A percentile compares a stretch with the other conserved stretches of the same genome.
phyloP scores from a whole-genome alignment of 2,329 filamentous ascomycete species.

The Ophiostoma pallidulum region DNA sequence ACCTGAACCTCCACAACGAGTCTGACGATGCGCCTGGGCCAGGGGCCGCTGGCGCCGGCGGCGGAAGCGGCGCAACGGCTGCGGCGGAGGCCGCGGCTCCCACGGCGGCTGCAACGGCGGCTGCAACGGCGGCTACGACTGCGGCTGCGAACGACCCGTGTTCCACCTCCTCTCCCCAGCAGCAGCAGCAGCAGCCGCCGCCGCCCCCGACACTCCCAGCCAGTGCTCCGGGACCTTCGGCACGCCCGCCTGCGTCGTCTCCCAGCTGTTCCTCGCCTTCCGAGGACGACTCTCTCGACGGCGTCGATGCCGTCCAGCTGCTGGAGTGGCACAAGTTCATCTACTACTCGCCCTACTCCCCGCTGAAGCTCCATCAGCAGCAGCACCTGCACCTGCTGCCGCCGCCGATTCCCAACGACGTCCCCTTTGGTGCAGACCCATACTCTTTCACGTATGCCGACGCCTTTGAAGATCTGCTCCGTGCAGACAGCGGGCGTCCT shows the following conservation, averaged over 20 bases:
- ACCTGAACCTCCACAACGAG: slow-evolving; percentile 17
- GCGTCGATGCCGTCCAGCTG: slow-evolving; percentile 16
- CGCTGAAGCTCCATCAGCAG: slow-evolving; percentile 30
- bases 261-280: neutral
- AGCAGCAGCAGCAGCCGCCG: neutral
- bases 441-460: slow-evolving; percentile 43
- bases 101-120: too few species aligned
- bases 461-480: slow-evolving; percentile 49
- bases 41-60: too few species aligned
- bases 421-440: slow-evolving; percentile 28
- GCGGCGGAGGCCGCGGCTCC: too few species aligned
- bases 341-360: slow-evolving; percentile 34
- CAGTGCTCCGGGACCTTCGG: too few species aligned
- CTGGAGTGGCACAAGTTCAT: slow-evolving; percentile 28
- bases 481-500: slow-evolving; percentile 32
- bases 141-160: too few species aligned
- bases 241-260: neutral
- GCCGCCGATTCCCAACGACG: slow-evolving; percentile 38
- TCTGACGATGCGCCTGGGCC: neutral
- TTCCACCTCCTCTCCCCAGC: too few species aligned
- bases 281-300: slow-evolving; percentile 12
- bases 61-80: too few species aligned
- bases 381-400: slow-evolving; percentile 26
- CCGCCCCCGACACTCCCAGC: too few species aligned
- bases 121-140: neutral